Percentiles rank a stretch among this genome's conserved stretches.
Evolutionary conservation across 495 filamentous ascomycete genomes (phyloP).

Genomic region (Aspergillus saccharolyticus): DNA sequence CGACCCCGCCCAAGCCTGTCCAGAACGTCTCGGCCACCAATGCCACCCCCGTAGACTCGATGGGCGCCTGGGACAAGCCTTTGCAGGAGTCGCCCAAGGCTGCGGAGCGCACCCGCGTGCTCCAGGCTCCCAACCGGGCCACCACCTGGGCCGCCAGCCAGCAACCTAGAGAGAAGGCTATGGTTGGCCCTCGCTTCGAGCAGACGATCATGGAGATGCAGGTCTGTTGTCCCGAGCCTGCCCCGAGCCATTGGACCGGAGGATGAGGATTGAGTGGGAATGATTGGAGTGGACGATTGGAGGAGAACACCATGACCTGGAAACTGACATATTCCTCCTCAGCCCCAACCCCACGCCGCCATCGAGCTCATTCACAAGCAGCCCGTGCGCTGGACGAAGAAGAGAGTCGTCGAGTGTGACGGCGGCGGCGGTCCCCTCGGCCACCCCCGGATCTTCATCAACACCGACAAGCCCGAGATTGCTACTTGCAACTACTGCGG

Average conservation of each 20-base stretch:
- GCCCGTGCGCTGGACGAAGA: conserved; percentile 86
- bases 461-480: conserved; percentile 95
- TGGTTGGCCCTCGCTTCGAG: conserved; percentile 93
- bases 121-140: conserved; percentile 84
- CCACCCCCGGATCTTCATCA: conserved; percentile 93
- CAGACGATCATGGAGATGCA: conserved; percentile 88
- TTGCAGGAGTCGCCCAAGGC: conserved; percentile 56
- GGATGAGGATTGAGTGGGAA: no score
- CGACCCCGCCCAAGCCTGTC: conserved; percentile 40
- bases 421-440: conserved; percentile 89
- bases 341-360: conserved; percentile 84
- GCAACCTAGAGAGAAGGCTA: conserved; percentile 69
- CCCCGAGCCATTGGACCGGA: background rate
- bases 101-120: conserved; percentile 52
- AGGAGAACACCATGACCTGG: background rate
- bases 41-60: conserved; percentile 48
- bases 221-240: conserved; percentile 65
- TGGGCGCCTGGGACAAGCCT: conserved; percentile 36
- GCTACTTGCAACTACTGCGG: conserved; percentile 88
- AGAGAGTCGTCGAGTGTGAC: conserved; percentile 77
- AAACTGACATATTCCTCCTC: conserved; percentile 4
- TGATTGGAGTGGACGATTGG: background rate
- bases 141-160: conserved; percentile 80
- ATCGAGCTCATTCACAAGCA: conserved; percentile 96
- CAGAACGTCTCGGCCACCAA: conserved; percentile 59